These are phyloP conservation scores for Gentiana straminea DNA, from an alignment of 257 asterid genomes.

Conservation along the genomic window DNA sequence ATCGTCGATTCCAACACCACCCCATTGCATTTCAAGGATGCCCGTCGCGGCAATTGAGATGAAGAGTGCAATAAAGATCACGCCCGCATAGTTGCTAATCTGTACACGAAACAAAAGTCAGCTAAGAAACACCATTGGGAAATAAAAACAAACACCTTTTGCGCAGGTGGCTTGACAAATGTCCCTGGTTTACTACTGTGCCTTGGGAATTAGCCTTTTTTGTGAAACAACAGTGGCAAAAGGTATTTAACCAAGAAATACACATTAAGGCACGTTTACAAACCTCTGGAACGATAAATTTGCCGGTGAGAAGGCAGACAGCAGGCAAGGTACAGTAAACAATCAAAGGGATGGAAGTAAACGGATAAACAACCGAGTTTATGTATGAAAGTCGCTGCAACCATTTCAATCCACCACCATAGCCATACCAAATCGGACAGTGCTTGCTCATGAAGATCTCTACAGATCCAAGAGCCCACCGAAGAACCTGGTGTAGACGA, in stretches of 20 bases:
- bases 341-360: slow-evolving; percentile 79
- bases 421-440: slow-evolving; percentile 91
- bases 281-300: slow-evolving; percentile 90
- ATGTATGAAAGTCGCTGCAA: slow-evolving; percentile 72
- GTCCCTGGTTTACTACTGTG: no score
- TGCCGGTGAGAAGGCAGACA: slow-evolving; percentile 87
- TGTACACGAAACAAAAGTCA: slow-evolving; percentile 18
- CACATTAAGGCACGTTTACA: neutral
- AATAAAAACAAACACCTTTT: neutral
- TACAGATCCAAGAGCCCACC: slow-evolving; percentile 97
- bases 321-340: slow-evolving; percentile 89
- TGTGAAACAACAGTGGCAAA: no score
- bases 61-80: slow-evolving; percentile 70
- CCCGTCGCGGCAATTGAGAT: slow-evolving; percentile 74
- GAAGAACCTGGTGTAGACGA: slow-evolving; percentile 90
- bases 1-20: slow-evolving; percentile 76
- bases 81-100: slow-evolving; percentile 83
- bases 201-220: no score
- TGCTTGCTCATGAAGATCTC: slow-evolving; percentile 87
- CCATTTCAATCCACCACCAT: slow-evolving; percentile 83
- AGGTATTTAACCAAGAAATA: no score
- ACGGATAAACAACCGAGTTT: slow-evolving; percentile 85
- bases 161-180: no score
- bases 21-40: slow-evolving; percentile 94
- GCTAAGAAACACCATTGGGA: neutral